Base-by-base conservation (phyloP, 2,329 filamentous ascomycete species). In the Cordyceps cicadae region DNA sequence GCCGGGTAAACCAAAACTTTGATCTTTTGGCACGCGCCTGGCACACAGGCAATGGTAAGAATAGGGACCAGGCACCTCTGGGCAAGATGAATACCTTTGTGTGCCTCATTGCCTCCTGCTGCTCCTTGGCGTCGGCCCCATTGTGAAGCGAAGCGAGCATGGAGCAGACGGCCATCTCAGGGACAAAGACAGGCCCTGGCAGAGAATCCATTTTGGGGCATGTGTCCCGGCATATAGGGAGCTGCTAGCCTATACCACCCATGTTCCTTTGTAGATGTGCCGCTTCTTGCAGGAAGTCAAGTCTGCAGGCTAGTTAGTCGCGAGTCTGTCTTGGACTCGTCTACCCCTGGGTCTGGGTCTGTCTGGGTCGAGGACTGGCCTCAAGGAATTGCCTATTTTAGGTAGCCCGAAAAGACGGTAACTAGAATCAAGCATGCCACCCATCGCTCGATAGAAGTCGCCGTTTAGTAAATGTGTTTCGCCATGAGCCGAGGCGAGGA, bases 161-260 rank as follows among this genome's bases (percentile, higher is more conserved):
- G 24, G n/a, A n/a, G n/a, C n/a, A n/a, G n/a, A 26, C 34, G 12
- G 17, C 45, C 29, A 41, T 39, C 46, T 24, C 56, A 29, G 24
- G 19, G 24, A 24, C 24, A 24, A 24, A 29, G 19, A n/a, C 2
- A 34, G 21, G 29, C 21, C n/a, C 29, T 52, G 50, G n/a, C 11
- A 52, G n/a, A 43, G 9, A 48, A 39, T 53, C 57, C 49, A 8
- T n/a, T 37, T 53, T 48, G 39, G 45, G 39, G 48, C 29, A 53
- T 53, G 39, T 53, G 49, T 49, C 50, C 56, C 26, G 29, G 49
- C 19, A 17, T 37, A 48, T 48, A 43, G 55, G 24, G 41, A 49
- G 49, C 56, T 37, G 37, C 48, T n/a, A 29, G 52, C 24, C 52
- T 49, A 49, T 59, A 46, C n/a, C 57, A 48, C 39, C n/a, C 57